These are phyloP conservation scores for Licmophora abbreviata DNA, from an alignment of 108 stramenopile species.

Conservation along the genomic window DNA sequence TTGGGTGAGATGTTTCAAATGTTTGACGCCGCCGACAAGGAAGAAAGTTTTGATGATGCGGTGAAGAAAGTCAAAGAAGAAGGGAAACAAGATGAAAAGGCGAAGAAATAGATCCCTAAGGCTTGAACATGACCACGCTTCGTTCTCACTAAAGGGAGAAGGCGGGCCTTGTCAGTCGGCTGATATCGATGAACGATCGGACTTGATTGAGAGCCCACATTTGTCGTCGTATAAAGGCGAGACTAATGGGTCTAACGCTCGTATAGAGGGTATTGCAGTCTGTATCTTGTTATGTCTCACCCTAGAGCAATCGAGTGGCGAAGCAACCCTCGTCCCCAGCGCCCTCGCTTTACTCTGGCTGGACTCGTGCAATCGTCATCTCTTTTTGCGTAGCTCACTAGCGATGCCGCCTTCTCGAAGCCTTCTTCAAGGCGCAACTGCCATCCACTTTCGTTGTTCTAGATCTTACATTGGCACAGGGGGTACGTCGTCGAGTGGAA, in stretches of 20 bases:
- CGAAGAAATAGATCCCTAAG: neutral
- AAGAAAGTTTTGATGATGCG: constrained; percentile 71
- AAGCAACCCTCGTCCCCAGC: too few relatives aligned
- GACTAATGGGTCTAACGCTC: too few relatives aligned
- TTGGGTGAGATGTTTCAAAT: constrained; percentile 81
- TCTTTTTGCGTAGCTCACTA: too few relatives aligned
- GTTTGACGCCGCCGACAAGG: constrained; percentile 85
- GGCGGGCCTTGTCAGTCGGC: neutral
- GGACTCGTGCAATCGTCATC: too few relatives aligned
- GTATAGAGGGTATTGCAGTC: too few relatives aligned
- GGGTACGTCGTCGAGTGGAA: constrained; percentile 72
- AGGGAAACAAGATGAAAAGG: constrained; percentile 10
- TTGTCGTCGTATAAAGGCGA: too few relatives aligned
- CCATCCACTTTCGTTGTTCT: too few relatives aligned
- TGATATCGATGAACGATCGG: neutral
- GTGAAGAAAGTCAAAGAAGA: constrained; percentile 68
- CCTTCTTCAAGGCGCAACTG: too few relatives aligned
- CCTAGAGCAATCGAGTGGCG: too few relatives aligned
- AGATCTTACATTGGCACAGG: constrained; percentile 49
- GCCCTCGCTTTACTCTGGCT: too few relatives aligned
- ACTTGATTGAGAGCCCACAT: neutral
- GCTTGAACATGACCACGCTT: neutral
- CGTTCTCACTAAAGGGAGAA: neutral
- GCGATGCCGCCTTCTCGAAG: too few relatives aligned
- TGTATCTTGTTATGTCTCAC: too few relatives aligned